Evolutionary conservation across 306 rosid species (phyloP), one percentile per base, ranked within the genome.

Genomic region (Prunus kanzakura): DNA sequence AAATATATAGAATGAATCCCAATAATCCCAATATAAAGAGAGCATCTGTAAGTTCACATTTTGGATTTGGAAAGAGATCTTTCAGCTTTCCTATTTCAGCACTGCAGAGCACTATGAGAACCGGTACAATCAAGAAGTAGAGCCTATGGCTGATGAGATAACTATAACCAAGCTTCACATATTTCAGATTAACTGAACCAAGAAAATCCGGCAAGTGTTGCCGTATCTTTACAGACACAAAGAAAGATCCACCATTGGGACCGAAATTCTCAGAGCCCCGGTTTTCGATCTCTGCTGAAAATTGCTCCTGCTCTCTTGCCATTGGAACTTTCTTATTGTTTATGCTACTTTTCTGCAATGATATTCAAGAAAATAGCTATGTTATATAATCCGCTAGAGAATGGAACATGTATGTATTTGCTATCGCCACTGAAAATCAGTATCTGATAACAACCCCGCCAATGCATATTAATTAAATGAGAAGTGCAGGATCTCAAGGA

Each of bases 91-190:
- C 54, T 63, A 69, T 9, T 30, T 80, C 50, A 27, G 63, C 76
- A 14, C 72, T 38, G 19, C 61, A 54, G n/a, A 75, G 30, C 67
- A 75, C 47, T 2, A 62, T 32, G 12, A 67, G 64, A 43, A 74
- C n/a, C 1, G 83, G 79, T 22, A 45, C 80, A 46, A 61, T 18
- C 38, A 69, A 70, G 72, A 69, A 54, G 45, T 55, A 80, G 20
- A 80, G 69, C 45, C 67, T 25, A 32, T 71, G 76, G 23, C 43
- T 14, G 57, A 80, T 45, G 68, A 75, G 68, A 71, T 75, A 75
- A 43, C 67, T 15, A 45, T 68, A 80, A 29, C 80, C 73, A 19
- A 80, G 80, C 76, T 80, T 75, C 49, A 70, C 84, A 43, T 69
- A 80, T 70, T 51, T 80, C 27, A 75, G 73, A 55, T 71, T 62